phyloP scores from a whole-genome alignment of 345 rosid species.

The Dipteronia sinensis region DNA sequence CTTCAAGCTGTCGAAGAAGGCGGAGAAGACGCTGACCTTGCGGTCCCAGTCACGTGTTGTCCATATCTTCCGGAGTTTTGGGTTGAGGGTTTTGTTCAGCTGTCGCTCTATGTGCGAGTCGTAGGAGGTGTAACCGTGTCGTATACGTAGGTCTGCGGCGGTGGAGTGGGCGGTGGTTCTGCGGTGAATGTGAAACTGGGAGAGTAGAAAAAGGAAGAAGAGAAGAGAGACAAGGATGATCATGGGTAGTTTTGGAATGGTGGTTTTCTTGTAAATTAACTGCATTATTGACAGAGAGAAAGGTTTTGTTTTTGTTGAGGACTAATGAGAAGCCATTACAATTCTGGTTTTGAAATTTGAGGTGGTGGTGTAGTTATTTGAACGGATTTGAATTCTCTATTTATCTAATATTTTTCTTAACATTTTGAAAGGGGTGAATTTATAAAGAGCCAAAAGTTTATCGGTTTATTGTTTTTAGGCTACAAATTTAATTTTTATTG shows the following conservation, averaged over 20 bases:
- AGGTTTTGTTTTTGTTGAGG: not conserved
- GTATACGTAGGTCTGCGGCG: slow-evolving; percentile 33
- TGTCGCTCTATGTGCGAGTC: slow-evolving; percentile 36
- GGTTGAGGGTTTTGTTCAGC: slow-evolving; percentile 45
- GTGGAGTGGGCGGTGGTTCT: not conserved
- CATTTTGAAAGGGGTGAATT: too few species aligned
- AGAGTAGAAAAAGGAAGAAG: slow-evolving; percentile 28
- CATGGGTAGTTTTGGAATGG: slow-evolving; percentile 38
- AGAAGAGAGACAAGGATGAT: slow-evolving; percentile 27
- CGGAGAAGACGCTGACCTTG: slow-evolving; percentile 36
- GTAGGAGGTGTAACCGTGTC: slow-evolving; percentile 42
- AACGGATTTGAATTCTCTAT: too few species aligned
- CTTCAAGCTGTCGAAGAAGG: slow-evolving; percentile 31
- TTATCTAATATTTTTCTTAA: too few species aligned
- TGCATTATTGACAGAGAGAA: slow-evolving; percentile 8
- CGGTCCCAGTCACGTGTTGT: slow-evolving; percentile 50
- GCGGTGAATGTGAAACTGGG: slow-evolving; percentile 3
- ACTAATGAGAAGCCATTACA: not conserved
- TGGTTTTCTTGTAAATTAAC: slow-evolving; percentile 22
- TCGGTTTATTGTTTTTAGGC: too few species aligned
- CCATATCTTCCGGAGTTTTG: slow-evolving; percentile 40
- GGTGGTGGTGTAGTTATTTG: too few species aligned
- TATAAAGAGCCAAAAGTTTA: too few species aligned
- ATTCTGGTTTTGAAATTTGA: not conserved
- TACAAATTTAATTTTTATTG: too few species aligned